Conservation (phyloP, 208 protist genomes). For the Trypanosoma platydactyli region DNA sequence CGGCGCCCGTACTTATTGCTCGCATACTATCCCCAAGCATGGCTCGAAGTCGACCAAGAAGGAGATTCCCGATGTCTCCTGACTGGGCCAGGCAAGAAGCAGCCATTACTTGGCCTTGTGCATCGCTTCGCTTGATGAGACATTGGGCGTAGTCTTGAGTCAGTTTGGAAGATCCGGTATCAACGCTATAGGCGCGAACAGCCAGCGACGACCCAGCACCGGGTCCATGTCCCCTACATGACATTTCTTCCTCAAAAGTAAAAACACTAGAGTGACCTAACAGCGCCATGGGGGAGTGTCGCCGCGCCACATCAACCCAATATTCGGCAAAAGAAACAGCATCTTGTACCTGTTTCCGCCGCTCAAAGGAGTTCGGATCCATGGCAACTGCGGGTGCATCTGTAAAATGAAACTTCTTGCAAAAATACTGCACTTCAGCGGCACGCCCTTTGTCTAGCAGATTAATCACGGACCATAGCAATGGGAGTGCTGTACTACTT, state of each 20-base stretch:
- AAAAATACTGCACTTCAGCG: constrained; percentile 58
- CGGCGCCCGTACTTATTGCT: background rate
- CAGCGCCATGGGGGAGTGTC: constrained; percentile 47
- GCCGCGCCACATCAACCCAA: constrained; percentile 42
- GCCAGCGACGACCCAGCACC: constrained; percentile 23
- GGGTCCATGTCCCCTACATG: constrained; percentile 30
- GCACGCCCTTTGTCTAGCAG: constrained; percentile 51
- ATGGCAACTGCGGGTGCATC: constrained; percentile 49
- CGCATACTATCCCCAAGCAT: constrained; percentile 20
- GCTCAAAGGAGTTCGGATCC: constrained; percentile 50
- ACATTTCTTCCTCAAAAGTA: constrained; percentile 52
- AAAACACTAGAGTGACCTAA: constrained; percentile 61
- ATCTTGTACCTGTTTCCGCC: constrained; percentile 47
- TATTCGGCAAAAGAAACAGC: constrained; percentile 43
- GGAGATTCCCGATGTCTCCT: constrained; percentile 34
- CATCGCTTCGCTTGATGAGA: constrained; percentile 56
- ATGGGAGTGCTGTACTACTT: constrained; percentile 57
- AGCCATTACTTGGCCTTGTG: constrained; percentile 61
- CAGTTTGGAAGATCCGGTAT: background rate
- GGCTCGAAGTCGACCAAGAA: constrained; percentile 38
- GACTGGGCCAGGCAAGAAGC: constrained; percentile 36
- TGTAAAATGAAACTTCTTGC: constrained; percentile 46
- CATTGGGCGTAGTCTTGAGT: constrained; percentile 45
- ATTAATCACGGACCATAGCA: constrained; percentile 77
- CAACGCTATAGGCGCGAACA: constrained; percentile 13